Evolutionary conservation across 2,329 filamentous ascomycete genomes (phyloP), one percentile per base, ranked within the genome.

Genomic region (Ophiocordyceps camponoti-saundersi): DNA sequence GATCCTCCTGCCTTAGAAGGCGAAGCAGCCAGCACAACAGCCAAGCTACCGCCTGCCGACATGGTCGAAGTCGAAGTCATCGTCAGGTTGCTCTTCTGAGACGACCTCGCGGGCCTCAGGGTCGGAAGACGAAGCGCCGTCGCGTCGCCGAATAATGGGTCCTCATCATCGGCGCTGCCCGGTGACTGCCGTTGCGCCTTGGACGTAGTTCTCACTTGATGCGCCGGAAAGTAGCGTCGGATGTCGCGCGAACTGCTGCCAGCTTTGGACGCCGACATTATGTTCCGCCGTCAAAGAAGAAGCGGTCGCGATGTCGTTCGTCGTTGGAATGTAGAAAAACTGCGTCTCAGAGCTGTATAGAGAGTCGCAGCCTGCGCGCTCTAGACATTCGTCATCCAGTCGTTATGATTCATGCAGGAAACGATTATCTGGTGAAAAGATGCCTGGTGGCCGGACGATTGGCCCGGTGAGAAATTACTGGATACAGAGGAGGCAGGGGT

Each of bases 101-200:
- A 34, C 42, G 18, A 32, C 11, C n/a, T 12, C 6, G n/a, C n/a
- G 15, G 49, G 44, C 10, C 42, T 46, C 41, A 49, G 42, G 12
- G 46, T 42, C 8, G 43, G 46, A 16, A 41, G 26, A 34, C 46
- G 22, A 21, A 42, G 16, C 4, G 13, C 23, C 18, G 45, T 21
- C 15, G 26, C 21, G 20, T 29, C 42, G 20, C 36, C 39, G 3
- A 49, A 47, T 15, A 57, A 40, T 20, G 55, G 53, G 15, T 56
- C 56, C 15, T 54, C 54, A 1, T 48, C 53, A n/a, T 53, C 53
- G 6, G 50, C 32, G 30, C 51, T 55, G 4, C 48, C 49, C 2
- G 48, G 29, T 3, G 45, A 21, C 5, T 47, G 51, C 6, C 20
- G 12, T 12, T n/a, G 36, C 20, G 29, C 18, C 11, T 10, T 44